Evolutionary conservation across 2,329 filamentous ascomycete species (phyloP), one percentile per base, ranked within the genome.

Genomic region (Scytalidium lignicola): DNA sequence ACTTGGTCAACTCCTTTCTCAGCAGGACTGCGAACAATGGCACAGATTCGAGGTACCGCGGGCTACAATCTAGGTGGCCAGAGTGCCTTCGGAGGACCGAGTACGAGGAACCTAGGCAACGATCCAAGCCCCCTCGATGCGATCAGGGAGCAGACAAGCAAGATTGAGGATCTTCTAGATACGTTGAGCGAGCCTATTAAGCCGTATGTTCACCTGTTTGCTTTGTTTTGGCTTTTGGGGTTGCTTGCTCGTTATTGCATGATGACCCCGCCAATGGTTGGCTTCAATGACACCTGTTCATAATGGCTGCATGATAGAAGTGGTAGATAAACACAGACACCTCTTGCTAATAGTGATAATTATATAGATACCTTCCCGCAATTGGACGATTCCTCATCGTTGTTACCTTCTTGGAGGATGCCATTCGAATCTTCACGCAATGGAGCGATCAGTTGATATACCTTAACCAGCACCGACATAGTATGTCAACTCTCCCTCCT

Each of bases 371-470:
- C 67, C 80, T 99, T 41, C 93, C 93, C 51, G 90, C 89, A 57
- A 92, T 99, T 74, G 93, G 93, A 58, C 89, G 93, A 59, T 97
- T 97, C 71, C 73, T 99, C 59, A 99, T 99, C 61, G 93, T 99
- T 49, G 93, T 97, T 47, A 99, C 93, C 54, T 99, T 99, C 74
- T 78, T 99, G 61, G 93, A 99, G 72, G 93, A 99, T 75, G 90
- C 91, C 44, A 76, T 99, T 55, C 83, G 93, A 67, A 99, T 99
- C 71, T 76, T 97, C 62, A 99, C 93, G 59, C 93, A 99, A 83
- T 99, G 93, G 91, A 83, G 68, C 66, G 93, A 97, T 68, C 93
- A 99, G 76, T 80, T 99, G 52, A 76, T 88, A 53, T 99, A 97
- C 69, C 83, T 99, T 48, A 85, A 87, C 67, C 88, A 96, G 62